Base-by-base conservation (phyloP, 1,284 basidiomycete genomes). In the Chalciporus sp. region DNA sequence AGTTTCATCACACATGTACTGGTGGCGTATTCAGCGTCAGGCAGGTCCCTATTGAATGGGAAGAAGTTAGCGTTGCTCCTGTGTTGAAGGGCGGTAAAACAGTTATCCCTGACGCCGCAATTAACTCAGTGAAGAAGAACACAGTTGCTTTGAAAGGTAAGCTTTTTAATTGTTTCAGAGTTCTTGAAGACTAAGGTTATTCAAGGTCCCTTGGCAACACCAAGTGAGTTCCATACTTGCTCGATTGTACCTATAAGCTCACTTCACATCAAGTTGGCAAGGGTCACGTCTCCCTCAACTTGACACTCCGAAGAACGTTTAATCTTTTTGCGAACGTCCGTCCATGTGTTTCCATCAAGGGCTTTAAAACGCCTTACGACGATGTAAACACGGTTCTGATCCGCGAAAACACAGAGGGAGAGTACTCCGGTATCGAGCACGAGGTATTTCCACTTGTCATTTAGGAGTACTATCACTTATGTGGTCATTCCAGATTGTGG, bases 341-440 rank as follows among this genome's bases (percentile, higher is more conserved):
- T 59, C 97, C 96, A 47, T 99, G 97, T 72, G 85, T 88, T 47
- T 98, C 96, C 45, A 94, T 99, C 76, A 79, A 93, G 74, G 97
- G 97, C 43, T 98, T 89, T 83, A 97, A 97, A 81, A 99, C 97
- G 0, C 91, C 95, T 8, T 98, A 99, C 71, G 95, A 98, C 72
- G 89, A 98, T 69, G 97, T 99, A 63, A 92, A 99, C 81, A 96
- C 93, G 26, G 96, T 98, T 49, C 80, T 99, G 62, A 99, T 99
- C 74, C 93, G 97, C 69, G 97, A 99, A 78, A 99, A 99, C 77
- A 99, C 97, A 28, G 97, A 99, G 77, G 97, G 97, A 69, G 97
- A 99, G 76, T 99, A 99, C 79, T 98, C 95, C 60, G 96, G 96
- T 62, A 98, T 98, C 66, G 96, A 98, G 76, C 96, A 98, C 74